Conservation (phyloP, 257 asterid species). For the Primulina tabacum region DNA sequence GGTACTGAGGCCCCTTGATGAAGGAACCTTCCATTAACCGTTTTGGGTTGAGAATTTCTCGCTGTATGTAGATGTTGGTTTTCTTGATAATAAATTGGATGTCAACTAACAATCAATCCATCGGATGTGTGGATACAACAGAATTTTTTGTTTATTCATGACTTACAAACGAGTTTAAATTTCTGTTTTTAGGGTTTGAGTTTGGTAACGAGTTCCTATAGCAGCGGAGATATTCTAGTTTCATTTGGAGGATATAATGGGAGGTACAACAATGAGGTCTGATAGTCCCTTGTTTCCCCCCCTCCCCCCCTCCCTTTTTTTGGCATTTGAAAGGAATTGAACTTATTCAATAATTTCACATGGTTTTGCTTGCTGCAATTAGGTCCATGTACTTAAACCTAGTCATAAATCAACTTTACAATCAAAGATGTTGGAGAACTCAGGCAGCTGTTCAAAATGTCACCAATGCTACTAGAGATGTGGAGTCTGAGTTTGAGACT, state of each 20-base stretch:
- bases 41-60: too few relatives aligned
- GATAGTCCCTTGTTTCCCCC: conserved; percentile 23
- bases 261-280: conserved; percentile 92
- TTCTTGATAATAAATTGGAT: too few relatives aligned
- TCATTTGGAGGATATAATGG: conserved; percentile 98
- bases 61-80: too few relatives aligned
- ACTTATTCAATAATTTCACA: conserved; percentile 21
- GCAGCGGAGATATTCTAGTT: conserved; percentile 83
- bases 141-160: too few relatives aligned
- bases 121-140: too few relatives aligned
- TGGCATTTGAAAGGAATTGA: conserved; percentile 11
- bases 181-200: conserved; percentile 66
- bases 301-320: conserved; percentile 5
- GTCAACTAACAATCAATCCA: too few relatives aligned
- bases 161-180: too few relatives aligned
- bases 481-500: conserved; percentile 67
- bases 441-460: conserved; percentile 82
- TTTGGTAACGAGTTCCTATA: conserved; percentile 70
- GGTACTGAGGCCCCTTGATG: too few relatives aligned
- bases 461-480: conserved; percentile 79
- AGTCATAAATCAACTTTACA: conserved; percentile 84
- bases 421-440: conserved; percentile 59
- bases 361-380: conserved; percentile 27
- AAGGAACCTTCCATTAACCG: too few relatives aligned
- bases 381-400: conserved; percentile 93